phyloP scores from a whole-genome alignment of 345 rosid species.

The Hibiscus mutabilis region DNA sequence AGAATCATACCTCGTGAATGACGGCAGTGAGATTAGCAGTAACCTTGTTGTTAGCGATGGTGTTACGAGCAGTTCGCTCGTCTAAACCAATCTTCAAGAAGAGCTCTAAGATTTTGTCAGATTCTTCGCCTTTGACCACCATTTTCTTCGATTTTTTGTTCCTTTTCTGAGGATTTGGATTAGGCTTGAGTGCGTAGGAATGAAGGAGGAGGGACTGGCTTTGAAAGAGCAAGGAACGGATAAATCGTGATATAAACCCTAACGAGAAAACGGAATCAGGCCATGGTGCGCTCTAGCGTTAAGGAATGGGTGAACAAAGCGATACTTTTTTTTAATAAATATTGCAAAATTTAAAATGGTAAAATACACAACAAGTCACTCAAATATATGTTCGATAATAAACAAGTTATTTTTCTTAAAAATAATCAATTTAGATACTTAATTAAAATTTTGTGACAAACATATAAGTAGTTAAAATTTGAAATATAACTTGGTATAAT shows the following conservation, averaged over 20 bases:
- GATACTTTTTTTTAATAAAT: neutral
- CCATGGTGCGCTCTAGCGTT: neutral
- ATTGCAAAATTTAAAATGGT: too few relatives aligned
- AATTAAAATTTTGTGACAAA: too few relatives aligned
- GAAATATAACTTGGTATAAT: too few relatives aligned
- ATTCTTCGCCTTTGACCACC: slow-evolving; percentile 35
- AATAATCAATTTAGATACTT: too few relatives aligned
- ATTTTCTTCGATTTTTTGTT: slow-evolving; percentile 16
- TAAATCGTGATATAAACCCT: neutral
- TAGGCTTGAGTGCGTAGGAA: neutral
- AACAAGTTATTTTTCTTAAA: too few relatives aligned
- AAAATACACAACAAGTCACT: too few relatives aligned
- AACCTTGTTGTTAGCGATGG: slow-evolving; percentile 77
- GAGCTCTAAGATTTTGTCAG: slow-evolving; percentile 40
- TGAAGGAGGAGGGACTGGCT: neutral
- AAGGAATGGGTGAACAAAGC: neutral
- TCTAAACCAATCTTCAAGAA: slow-evolving; percentile 83
- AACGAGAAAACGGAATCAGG: neutral
- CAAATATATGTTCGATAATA: too few relatives aligned
- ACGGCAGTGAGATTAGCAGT: slow-evolving; percentile 75
- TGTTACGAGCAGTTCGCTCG: slow-evolving; percentile 69
- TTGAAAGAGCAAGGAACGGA: neutral
- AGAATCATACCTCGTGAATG: slow-evolving; percentile 59
- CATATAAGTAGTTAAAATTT: too few relatives aligned
- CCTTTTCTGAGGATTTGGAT: neutral